phyloP scores from a whole-genome alignment of 164 flowering plant genomes.

The Aristolochia contorta region DNA sequence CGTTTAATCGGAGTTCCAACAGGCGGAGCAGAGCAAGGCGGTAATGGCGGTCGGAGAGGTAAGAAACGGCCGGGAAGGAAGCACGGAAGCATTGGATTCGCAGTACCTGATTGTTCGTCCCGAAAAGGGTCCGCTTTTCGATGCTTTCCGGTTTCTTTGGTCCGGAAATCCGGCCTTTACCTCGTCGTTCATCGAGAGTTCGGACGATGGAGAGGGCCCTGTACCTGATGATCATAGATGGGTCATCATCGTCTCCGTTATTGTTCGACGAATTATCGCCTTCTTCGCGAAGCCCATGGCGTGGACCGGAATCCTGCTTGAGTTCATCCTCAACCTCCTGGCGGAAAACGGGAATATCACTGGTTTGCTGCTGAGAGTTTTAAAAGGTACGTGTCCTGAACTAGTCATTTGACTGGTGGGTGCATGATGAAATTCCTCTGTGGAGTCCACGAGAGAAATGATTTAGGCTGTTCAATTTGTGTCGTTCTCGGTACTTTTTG shows the following conservation, averaged over 20 bases:
- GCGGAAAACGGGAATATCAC: conserved; percentile 35
- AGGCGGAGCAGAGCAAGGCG: background rate
- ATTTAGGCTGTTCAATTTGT: background rate
- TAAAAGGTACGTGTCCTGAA: conserved; percentile 26
- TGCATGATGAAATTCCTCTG: background rate
- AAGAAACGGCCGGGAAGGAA: conserved; percentile 1
- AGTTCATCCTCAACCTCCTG: conserved; percentile 56
- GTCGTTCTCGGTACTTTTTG: background rate
- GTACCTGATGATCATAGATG: conserved; percentile 29
- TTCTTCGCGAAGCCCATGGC: conserved; percentile 56
- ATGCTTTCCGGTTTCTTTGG: conserved; percentile 25
- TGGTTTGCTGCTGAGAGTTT: conserved; percentile 33
- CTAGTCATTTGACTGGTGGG: background rate
- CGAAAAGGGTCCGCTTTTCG: conserved; percentile 36
- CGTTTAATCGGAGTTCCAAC: too few species aligned
- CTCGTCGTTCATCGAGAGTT: conserved; percentile 26
- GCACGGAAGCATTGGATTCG: background rate
- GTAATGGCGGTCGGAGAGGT: background rate
- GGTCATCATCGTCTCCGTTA: conserved; percentile 51
- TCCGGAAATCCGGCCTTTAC: conserved; percentile 7
- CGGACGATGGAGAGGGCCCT: conserved; percentile 4
- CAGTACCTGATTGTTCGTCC: conserved; percentile 42
- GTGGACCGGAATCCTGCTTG: conserved; percentile 44
- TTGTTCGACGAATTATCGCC: conserved; percentile 35
- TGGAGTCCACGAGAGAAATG: background rate